phyloP scores from a whole-genome alignment of 768 basidiomycete species.

The Atractiella rhizophila region DNA sequence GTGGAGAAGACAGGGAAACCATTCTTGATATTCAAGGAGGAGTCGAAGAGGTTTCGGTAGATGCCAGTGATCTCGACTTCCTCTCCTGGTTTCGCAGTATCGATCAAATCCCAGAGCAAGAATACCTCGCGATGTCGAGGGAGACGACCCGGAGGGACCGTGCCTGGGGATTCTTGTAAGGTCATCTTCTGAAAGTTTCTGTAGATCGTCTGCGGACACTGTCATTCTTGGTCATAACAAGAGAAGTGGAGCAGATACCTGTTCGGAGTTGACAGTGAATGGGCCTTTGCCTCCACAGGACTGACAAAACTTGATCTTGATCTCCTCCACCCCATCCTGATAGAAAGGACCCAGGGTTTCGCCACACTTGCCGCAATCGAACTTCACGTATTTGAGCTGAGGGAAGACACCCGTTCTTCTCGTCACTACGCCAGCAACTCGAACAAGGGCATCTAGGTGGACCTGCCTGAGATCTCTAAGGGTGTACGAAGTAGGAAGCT shows the following conservation, averaged over 20 bases:
- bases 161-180: slow-evolving; percentile 87
- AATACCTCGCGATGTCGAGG: slow-evolving; percentile 93
- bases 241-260: slow-evolving; percentile 27
- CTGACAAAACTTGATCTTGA: slow-evolving; percentile 77
- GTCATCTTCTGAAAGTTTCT: slow-evolving; percentile 99
- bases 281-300: slow-evolving; percentile 88
- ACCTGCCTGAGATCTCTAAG: slow-evolving; percentile 77
- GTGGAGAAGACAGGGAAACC: slow-evolving; percentile 99
- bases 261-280: slow-evolving; percentile 86
- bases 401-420: slow-evolving; percentile 88
- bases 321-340: slow-evolving; percentile 83
- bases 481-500: slow-evolving; percentile 67
- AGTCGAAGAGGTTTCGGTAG: slow-evolving; percentile 97
- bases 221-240: neutral
- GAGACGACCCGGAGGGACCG: slow-evolving; percentile 86
- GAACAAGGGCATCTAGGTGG: slow-evolving; percentile 82
- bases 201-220: slow-evolving; percentile 54
- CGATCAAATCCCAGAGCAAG: slow-evolving; percentile 91
- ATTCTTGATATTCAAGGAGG: slow-evolving; percentile 90
- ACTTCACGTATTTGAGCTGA: slow-evolving; percentile 98
- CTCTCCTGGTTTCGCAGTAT: slow-evolving; percentile 92
- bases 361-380: slow-evolving; percentile 84
- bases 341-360: slow-evolving; percentile 90
- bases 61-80: slow-evolving; percentile 96
- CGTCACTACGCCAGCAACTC: slow-evolving; percentile 87